Base-by-base conservation (phyloP, 331 rosid genomes). In the Cydonia oblonga region DNA sequence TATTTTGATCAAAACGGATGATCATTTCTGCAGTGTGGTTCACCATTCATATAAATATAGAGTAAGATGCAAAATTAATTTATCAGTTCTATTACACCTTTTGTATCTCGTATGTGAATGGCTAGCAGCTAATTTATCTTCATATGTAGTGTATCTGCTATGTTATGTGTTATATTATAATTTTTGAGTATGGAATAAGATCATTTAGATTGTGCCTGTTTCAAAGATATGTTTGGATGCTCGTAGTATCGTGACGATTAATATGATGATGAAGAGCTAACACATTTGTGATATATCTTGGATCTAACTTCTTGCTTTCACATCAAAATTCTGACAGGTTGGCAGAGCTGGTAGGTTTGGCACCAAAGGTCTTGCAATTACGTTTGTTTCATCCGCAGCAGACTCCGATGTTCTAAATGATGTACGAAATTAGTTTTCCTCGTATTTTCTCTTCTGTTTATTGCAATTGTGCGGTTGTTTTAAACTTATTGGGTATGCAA, bases 321-420 rank as follows among this genome's bases (percentile, higher is more conserved):
- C 14, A 24, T 20, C 3, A 38, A 65, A 44, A 26, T 64, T n/a
- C 70, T 24, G 8, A 62, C 81, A 95, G 99, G 99, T 95, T 63
- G 99, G 99, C 16, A 89, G 97, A 82, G 99, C 99, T 80, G 99
- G 99, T 68, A 84, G 99, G 79, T 95, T 95, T 46, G 99, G 99
- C 29, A 95, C 99, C 70, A 95, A 95, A 79, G 99, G 99, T 69
- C 97, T 95, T 76, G 99, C 99, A 18, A 95, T 95, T 68, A 95
- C 99, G 57, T 95, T 95, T 71, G 97, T 95, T 64, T 91, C 99
- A 23, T 95, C 97, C 44, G 86, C 96, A 52, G 75, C 96, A 18
- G 97, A 95, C 74, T 91, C 93, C 11, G 96, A 86, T 69, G 97
- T 95, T 75, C 97, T 95, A 56, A 95, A 95, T 74, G 90, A 91